Base-by-base conservation (phyloP, 768 basidiomycete genomes). In the Melanogaster broomeanus region DNA sequence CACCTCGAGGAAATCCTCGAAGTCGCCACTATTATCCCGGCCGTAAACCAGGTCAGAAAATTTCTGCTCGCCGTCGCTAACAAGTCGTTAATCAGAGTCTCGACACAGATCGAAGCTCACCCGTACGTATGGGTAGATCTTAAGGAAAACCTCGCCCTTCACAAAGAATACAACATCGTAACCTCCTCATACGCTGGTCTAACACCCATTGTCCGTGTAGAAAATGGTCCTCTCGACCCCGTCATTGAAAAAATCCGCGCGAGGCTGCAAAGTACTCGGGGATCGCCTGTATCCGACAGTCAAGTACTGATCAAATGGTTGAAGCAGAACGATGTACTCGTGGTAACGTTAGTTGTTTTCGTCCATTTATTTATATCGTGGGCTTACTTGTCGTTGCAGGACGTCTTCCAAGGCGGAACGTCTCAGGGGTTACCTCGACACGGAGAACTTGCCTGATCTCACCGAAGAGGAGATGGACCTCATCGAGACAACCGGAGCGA, bases 21-120 rank as follows among this genome's bases (percentile, higher is more conserved):
- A 35, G 68, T 60, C 16, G 77, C 76, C 13, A 78, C 70, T 25
- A 63, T 80, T 42, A 39, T 62, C 2, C 83, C 83, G 0, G 76
- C 77, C 1, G 76, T 81, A 28, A 82, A 84, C 63, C 82, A 84
- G 74, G 80, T 78, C 27, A 9, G 45, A 22, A 39, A 34, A 8
- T 22, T 30, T 11, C n/a, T 11, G 11, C 9, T 35, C 11, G 1
- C 9, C 6, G 22, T 34, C 9, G 10, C 5, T 2, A 4, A 42
- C 45, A 24, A 10, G 22, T 42, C 12, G 6, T 25, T 53, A 24
- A 52, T n/a, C n/a, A 11, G 21, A 11, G 21, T 9, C 6, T 43
- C 21, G 24, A 24, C 41, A 52, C 25, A 80, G 77, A 62, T 83
- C 25, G 81, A 84, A 84, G 73, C 75, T 30, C 81, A 84, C 56